Conservation (phyloP, 2,329 filamentous ascomycete species). For the Xylariales sp. region DNA sequence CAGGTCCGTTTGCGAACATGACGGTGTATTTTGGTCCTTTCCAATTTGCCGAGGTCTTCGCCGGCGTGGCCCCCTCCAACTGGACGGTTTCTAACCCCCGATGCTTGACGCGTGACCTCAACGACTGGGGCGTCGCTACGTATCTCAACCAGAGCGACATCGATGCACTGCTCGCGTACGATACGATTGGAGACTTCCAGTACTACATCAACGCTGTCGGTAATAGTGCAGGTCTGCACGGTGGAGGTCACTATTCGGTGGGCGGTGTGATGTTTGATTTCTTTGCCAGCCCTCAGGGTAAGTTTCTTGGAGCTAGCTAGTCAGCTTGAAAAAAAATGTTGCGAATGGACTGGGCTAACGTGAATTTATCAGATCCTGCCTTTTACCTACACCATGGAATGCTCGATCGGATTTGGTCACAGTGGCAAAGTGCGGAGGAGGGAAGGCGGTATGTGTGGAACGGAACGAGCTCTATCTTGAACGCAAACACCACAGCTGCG, state of each 20-base stretch:
- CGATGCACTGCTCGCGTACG: not conserved
- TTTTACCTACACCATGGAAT: not conserved
- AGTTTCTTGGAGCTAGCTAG: too few relatives aligned
- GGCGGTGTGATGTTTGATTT: not conserved
- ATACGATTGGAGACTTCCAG: not conserved
- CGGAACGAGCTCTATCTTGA: not conserved
- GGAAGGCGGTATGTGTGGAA: not conserved
- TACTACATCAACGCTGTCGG: not conserved
- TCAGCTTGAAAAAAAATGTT: too few relatives aligned
- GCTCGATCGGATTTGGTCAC: not conserved
- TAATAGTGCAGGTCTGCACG: not conserved
- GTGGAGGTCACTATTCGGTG: not conserved
- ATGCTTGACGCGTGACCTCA: not conserved
- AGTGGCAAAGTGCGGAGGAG: not conserved
- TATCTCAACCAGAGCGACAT: not conserved
- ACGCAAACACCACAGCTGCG: not conserved
- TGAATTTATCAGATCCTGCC: not conserved
- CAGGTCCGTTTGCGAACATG: constrained; percentile 26
- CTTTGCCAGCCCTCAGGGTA: not conserved
- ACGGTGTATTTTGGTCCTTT: constrained; percentile 21
- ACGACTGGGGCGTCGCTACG: not conserved
- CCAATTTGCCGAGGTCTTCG: not conserved
- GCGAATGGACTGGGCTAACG: too few relatives aligned
- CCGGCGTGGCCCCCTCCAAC: not conserved
- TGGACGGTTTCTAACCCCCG: not conserved